Evolutionary conservation across 345 rosid genomes (phyloP).

Genomic region (Dimocarpus longan): DNA sequence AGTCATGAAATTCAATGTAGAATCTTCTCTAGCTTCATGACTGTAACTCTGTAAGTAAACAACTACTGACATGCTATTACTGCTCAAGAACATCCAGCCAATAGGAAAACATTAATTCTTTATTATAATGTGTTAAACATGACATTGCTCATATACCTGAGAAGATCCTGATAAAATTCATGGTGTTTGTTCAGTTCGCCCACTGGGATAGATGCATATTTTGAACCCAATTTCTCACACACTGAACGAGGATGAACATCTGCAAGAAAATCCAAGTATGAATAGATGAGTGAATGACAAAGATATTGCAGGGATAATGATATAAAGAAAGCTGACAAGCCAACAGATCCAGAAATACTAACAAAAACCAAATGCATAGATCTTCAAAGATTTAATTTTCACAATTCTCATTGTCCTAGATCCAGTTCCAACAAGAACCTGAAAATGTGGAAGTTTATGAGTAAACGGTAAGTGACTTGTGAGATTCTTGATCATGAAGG

Average conservation of each 20-base stretch:
- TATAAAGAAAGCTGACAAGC: background rate
- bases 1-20: background rate
- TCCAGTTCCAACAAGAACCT: slow-evolving; percentile 98
- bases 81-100: background rate
- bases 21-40: background rate
- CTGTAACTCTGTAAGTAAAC: background rate
- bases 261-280: slow-evolving; percentile 26
- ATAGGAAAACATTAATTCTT: background rate
- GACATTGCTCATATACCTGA: slow-evolving; percentile 51
- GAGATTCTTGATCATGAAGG: background rate
- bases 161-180: slow-evolving; percentile 82
- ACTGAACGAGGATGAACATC: slow-evolving; percentile 82
- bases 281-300: slow-evolving; percentile 14
- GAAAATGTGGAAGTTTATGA: slow-evolving; percentile 23
- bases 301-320: background rate
- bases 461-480: background rate
- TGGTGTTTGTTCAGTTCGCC: slow-evolving; percentile 52
- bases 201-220: slow-evolving; percentile 64
- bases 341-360: slow-evolving; percentile 47
- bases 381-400: slow-evolving; percentile 73
- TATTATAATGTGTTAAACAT: background rate
- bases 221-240: slow-evolving; percentile 78
- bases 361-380: slow-evolving; percentile 96
- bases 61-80: background rate
- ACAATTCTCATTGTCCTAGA: slow-evolving; percentile 82